A percentile compares a stretch with the other conserved stretches of the same genome.
Conservation (phyloP, 2,329 filamentous ascomycete species). For the Aspergillus nomiae region DNA sequence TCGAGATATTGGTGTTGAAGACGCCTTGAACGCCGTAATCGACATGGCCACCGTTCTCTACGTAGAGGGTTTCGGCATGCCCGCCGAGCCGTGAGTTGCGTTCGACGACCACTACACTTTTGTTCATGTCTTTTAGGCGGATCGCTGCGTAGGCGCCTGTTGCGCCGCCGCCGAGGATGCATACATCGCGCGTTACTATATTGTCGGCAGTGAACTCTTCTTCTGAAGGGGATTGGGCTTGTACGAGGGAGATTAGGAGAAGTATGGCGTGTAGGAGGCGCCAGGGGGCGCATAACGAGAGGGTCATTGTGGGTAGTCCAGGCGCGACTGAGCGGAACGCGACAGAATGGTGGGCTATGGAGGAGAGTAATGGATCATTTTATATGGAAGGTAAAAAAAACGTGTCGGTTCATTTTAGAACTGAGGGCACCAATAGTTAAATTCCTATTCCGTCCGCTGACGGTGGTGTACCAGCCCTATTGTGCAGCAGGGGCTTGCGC, state of each 20-base stretch:
- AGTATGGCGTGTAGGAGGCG: background rate
- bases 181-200: conserved; percentile 31
- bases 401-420: background rate
- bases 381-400: background rate
- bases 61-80: conserved; percentile 37
- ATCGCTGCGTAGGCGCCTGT: conserved; percentile 39
- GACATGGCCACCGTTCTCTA: conserved; percentile 28
- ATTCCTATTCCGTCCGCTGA: background rate
- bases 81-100: conserved; percentile 36
- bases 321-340: background rate
- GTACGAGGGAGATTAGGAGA: background rate
- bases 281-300: background rate
- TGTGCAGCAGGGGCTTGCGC: background rate
- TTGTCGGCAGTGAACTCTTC: conserved; percentile 1
- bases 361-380: background rate
- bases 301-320: background rate
- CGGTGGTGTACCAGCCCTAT: background rate
- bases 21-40: conserved; percentile 38
- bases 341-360: no score
- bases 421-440: background rate
- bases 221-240: background rate
- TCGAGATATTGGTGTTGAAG: conserved; percentile 32
- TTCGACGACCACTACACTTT: conserved; percentile 40
- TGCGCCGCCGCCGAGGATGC: conserved; percentile 39
- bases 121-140: conserved; percentile 30